Percentiles rank a stretch among this genome's conserved stretches.
These are phyloP conservation scores for Apostasia ramifera DNA, from an alignment of 106 monocot species.

Conservation along the genomic window DNA sequence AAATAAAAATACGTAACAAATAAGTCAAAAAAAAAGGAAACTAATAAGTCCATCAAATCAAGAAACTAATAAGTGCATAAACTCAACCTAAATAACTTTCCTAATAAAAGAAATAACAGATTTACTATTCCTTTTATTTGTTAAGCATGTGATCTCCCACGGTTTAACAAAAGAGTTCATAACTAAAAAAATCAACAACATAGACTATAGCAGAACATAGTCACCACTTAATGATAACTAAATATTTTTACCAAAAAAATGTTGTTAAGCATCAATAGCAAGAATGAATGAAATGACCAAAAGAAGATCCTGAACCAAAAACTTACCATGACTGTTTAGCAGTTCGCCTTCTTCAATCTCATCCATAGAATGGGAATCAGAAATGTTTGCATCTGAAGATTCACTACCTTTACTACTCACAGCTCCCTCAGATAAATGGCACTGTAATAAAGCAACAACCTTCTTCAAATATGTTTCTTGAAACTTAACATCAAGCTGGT, in stretches of 20 bases:
- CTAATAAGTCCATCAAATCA: no score
- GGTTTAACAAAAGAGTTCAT: no score
- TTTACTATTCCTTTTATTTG: no score
- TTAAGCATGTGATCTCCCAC: no score
- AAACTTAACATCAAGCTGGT: conserved; percentile 97
- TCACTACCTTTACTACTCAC: conserved; percentile 20
- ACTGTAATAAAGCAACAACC: conserved; percentile 69
- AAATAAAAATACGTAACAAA: no score
- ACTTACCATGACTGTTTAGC: conserved; percentile 75
- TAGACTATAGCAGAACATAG: background rate
- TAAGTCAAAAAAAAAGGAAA: no score
- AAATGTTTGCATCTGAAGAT: conserved; percentile 11
- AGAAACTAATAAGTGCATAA: no score
- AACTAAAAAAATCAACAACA: background rate
- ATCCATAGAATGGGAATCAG: conserved; percentile 21
- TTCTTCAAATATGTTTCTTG: conserved; percentile 93
- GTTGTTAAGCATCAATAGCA: background rate
- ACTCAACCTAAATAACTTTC: no score
- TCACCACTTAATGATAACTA: no score
- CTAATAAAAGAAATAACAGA: no score
- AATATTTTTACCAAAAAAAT: background rate
- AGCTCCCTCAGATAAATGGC: conserved; percentile 92
- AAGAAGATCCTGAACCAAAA: background rate
- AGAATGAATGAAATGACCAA: background rate
- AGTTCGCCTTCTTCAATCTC: conserved; percentile 97